Evolutionary conservation across 2,329 filamentous ascomycete genomes (phyloP).

Genomic region (Penicillium sp.): DNA sequence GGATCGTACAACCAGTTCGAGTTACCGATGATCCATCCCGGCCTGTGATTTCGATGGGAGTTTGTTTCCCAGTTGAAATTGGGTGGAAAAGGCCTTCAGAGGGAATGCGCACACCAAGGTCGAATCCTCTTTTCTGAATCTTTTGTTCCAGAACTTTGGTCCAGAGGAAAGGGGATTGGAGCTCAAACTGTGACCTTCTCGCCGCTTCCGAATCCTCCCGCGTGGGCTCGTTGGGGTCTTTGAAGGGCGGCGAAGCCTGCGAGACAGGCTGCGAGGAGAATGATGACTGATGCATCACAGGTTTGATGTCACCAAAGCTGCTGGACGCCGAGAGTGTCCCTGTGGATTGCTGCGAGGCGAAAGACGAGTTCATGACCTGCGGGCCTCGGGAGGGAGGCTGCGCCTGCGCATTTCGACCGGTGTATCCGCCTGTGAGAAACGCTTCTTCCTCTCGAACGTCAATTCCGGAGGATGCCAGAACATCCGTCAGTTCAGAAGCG

Average conservation of each 20-base stretch:
- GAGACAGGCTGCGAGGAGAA: conserved; percentile 68
- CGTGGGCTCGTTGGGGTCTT: conserved; percentile 64
- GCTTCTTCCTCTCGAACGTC: conserved; percentile 85
- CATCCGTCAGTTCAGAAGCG: conserved; percentile 73
- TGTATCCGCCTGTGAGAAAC: conserved; percentile 62
- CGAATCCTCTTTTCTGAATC: conserved; percentile 57
- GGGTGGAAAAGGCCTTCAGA: conserved; percentile 54
- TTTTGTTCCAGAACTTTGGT: conserved; percentile 58
- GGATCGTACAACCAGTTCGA: conserved; percentile 66
- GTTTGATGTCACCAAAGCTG: conserved; percentile 56
- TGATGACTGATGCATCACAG: conserved; percentile 54
- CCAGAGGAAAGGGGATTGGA: conserved; percentile 70
- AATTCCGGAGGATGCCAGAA: conserved; percentile 79
- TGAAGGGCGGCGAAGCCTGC: conserved; percentile 62
- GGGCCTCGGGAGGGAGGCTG: conserved; percentile 35
- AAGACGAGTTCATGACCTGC: conserved; percentile 47
- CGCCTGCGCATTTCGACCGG: conserved; percentile 40
- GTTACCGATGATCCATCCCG: conserved; percentile 62
- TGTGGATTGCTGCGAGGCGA: conserved; percentile 42
- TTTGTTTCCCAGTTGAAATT: conserved; percentile 40
- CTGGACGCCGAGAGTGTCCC: conserved; percentile 41
- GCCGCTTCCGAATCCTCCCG: conserved; percentile 60
- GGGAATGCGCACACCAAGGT: conserved; percentile 59
- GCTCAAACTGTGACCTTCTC: conserved; percentile 65
- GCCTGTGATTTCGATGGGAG: conserved; percentile 51